A percentile compares a stretch with the other conserved stretches of the same genome.
phyloP scores from a whole-genome alignment of 169 alveolate genomes.

The Perkinsus olseni region DNA sequence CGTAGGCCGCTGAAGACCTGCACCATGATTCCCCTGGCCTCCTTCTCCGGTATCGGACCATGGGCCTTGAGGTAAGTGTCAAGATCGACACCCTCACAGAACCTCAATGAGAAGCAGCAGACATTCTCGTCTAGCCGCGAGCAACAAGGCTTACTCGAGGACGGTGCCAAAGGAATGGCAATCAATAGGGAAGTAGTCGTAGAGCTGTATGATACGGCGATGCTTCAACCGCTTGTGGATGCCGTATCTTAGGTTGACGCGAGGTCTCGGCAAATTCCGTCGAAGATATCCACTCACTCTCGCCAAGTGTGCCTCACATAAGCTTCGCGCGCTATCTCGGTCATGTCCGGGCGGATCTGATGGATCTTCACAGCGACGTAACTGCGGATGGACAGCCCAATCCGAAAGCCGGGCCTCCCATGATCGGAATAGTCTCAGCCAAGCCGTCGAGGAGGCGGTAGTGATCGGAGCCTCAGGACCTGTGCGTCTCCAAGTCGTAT shows the following conservation, averaged over 20 bases:
- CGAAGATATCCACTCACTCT: conserved; percentile 44
- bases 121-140: background rate
- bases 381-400: conserved; percentile 39
- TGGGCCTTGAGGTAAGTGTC: conserved; percentile 57
- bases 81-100: conserved; percentile 73
- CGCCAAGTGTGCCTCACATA: conserved; percentile 75
- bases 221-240: conserved; percentile 62
- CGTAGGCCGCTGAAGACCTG: conserved; percentile 60
- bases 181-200: conserved; percentile 73
- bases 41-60: conserved; percentile 62
- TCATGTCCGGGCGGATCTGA: conserved; percentile 67
- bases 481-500: conserved; percentile 45
- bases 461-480: background rate
- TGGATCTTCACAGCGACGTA: conserved; percentile 73
- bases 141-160: background rate
- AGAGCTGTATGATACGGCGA: conserved; percentile 62
- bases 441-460: too few relatives aligned
- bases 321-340: conserved; percentile 47
- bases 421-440: too few relatives aligned
- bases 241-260: conserved; percentile 13
- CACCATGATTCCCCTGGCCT: conserved; percentile 62
- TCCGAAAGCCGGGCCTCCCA: too few relatives aligned
- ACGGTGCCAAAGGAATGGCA: conserved; percentile 68
- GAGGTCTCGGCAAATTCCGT: background rate
- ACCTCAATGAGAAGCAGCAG: conserved; percentile 36